Conservation (phyloP, 139 green algal genomes). For the Astrephomene gubernaculifera region DNA sequence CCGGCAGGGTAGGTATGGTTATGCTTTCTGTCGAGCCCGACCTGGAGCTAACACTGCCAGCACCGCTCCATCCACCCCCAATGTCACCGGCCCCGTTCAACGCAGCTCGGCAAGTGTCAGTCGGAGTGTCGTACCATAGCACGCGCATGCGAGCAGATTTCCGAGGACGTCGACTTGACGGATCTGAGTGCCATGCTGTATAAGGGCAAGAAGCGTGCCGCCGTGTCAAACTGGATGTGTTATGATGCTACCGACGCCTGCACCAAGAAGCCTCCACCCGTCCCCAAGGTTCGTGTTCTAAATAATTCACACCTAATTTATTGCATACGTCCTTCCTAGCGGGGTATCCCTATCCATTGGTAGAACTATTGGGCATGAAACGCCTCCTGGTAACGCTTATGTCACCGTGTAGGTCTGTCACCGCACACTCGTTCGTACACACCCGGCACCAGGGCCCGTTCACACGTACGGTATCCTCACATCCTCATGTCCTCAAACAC, state of each 20-base stretch:
- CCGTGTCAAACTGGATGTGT: constrained; percentile 70
- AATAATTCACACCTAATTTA: too few relatives aligned
- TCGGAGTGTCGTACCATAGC: constrained; percentile 86
- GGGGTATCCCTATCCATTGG: too few relatives aligned
- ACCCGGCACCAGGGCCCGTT: too few relatives aligned
- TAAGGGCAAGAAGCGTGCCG: constrained; percentile 47
- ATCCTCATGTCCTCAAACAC: background rate
- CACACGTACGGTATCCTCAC: background rate
- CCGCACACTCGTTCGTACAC: too few relatives aligned
- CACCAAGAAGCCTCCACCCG: constrained; percentile 61
- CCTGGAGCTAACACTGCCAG: too few relatives aligned
- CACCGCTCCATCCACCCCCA: too few relatives aligned
- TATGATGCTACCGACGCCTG: constrained; percentile 72
- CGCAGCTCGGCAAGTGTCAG: constrained; percentile 57
- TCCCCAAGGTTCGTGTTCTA: constrained; percentile 70
- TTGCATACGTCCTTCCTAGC: too few relatives aligned
- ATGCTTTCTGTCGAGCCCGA: too few relatives aligned
- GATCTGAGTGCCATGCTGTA: constrained; percentile 64
- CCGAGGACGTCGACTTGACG: constrained; percentile 74
- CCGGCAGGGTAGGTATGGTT: constrained; percentile 51
- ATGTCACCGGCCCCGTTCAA: too few relatives aligned
- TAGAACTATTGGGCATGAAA: too few relatives aligned
- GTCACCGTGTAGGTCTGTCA: too few relatives aligned
- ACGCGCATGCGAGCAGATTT: constrained; percentile 72
- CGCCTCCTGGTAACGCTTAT: too few relatives aligned